Conservation (phyloP, 768 basidiomycete species). For the Mrakia blollopis region DNA sequence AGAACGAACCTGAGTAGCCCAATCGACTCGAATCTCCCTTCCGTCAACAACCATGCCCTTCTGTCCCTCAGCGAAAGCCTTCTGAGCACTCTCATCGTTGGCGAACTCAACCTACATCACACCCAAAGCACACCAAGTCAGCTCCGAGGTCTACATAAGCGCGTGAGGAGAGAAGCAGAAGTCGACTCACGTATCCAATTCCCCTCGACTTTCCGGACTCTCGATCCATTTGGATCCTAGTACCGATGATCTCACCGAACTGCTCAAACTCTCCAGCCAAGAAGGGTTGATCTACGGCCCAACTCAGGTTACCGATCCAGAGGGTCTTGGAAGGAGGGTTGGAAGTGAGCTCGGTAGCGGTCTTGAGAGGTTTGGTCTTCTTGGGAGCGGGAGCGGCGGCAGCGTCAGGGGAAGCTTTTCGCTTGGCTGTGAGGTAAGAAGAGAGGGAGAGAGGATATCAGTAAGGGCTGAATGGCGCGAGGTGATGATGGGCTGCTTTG, state of each 20-base stretch:
- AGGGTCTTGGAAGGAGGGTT: slow-evolving; percentile 58
- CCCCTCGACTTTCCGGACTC: slow-evolving; percentile 47
- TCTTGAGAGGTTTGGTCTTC: slow-evolving; percentile 69
- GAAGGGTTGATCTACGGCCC: slow-evolving; percentile 95
- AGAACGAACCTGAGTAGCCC: slow-evolving; percentile 49
- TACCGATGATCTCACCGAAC: slow-evolving; percentile 81
- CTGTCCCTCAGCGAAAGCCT: slow-evolving; percentile 33
- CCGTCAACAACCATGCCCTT: slow-evolving; percentile 66
- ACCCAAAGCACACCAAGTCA: slow-evolving; percentile 49
- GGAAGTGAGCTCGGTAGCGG: slow-evolving; percentile 49
- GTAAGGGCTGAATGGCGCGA: slow-evolving; percentile 51
- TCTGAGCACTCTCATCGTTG: slow-evolving; percentile 64
- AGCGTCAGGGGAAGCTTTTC: slow-evolving; percentile 67
- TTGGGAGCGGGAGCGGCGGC: slow-evolving; percentile 54
- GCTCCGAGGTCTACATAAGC: slow-evolving; percentile 34
- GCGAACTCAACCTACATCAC: slow-evolving; percentile 71
- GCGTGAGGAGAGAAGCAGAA: not conserved
- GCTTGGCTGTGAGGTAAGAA: slow-evolving; percentile 50
- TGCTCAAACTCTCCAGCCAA: slow-evolving; percentile 81
- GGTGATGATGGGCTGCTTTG: not conserved
- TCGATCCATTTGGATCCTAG: slow-evolving; percentile 62
- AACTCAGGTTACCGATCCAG: slow-evolving; percentile 88
- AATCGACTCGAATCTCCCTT: slow-evolving; percentile 78
- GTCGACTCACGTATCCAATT: slow-evolving; percentile 51
- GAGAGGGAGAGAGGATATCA: slow-evolving; percentile 51